A percentile compares a stretch with the other conserved stretches of the same genome.
phyloP scores from a whole-genome alignment of 768 basidiomycete genomes.

The Cystobasidiopsis lactophilus region DNA sequence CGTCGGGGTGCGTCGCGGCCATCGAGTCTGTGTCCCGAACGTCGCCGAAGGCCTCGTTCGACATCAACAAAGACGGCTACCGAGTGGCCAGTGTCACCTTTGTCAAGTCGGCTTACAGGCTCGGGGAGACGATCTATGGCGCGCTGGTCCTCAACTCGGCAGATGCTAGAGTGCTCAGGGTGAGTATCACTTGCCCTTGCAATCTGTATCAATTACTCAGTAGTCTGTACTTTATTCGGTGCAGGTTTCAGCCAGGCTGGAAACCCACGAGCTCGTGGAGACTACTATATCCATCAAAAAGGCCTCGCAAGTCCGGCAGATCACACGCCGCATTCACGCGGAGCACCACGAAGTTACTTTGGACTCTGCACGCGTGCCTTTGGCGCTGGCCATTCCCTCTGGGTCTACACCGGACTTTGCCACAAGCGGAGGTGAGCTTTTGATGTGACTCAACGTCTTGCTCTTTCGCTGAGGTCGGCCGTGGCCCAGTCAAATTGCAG shows the following conservation, averaged over 20 bases:
- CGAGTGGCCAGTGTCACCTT: slow-evolving; percentile 79
- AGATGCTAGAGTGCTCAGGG: slow-evolving; percentile 60
- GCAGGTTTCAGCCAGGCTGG: slow-evolving; percentile 68
- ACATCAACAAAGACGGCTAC: slow-evolving; percentile 79
- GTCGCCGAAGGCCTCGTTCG: slow-evolving; percentile 80
- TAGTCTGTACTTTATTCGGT: background rate
- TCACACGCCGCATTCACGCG: slow-evolving; percentile 52
- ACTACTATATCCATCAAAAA: slow-evolving; percentile 35
- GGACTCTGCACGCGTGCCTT: slow-evolving; percentile 53
- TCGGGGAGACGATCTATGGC: slow-evolving; percentile 79
- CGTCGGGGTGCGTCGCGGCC: slow-evolving; percentile 39
- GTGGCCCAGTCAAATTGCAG: slow-evolving; percentile 46
- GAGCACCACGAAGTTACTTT: slow-evolving; percentile 65
- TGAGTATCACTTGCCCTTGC: slow-evolving; percentile 24
- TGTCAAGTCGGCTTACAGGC: slow-evolving; percentile 67
- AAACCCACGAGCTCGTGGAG: slow-evolving; percentile 58
- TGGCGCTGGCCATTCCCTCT: slow-evolving; percentile 74
- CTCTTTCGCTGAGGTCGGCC: slow-evolving; percentile 4
- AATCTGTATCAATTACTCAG: no score
- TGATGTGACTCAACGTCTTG: slow-evolving; percentile 8
- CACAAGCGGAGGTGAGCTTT: slow-evolving; percentile 32
- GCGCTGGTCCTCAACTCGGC: slow-evolving; percentile 67
- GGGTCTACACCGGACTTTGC: slow-evolving; percentile 76
- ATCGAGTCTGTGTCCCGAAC: slow-evolving; percentile 78
- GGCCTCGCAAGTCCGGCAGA: slow-evolving; percentile 21